Conservation (phyloP, 805 yeast species). For the Lipomyces mesembrius region DNA sequence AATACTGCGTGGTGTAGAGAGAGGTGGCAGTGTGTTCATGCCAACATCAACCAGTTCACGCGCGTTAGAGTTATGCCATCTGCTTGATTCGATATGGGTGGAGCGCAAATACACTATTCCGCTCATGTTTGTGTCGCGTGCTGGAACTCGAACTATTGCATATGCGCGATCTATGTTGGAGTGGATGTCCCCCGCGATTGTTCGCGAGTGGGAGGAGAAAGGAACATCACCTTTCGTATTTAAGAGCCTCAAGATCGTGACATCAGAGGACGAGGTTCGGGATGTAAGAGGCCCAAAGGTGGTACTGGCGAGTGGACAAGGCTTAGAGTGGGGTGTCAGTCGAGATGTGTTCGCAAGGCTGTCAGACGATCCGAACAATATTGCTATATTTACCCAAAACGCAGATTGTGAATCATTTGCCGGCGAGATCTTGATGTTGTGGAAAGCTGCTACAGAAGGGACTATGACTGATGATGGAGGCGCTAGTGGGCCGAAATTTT, state of each 20-base stretch:
- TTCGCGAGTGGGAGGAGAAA: conserved; percentile 79
- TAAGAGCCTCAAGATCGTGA: conserved; percentile 61
- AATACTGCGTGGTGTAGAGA: conserved; percentile 21
- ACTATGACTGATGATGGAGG: conserved; percentile 9
- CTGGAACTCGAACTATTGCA: conserved; percentile 75
- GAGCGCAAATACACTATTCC: conserved; percentile 56
- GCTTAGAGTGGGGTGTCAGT: conserved; percentile 64
- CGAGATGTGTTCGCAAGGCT: conserved; percentile 50
- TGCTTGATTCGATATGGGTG: conserved; percentile 69
- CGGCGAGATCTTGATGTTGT: conserved; percentile 50
- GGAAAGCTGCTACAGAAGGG: conserved; percentile 21
- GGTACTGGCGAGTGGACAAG: conserved; percentile 74
- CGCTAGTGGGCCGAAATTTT: conserved; percentile 8
- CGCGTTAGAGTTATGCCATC: conserved; percentile 74
- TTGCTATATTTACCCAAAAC: conserved; percentile 74
- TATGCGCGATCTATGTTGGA: conserved; percentile 90
- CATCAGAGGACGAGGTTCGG: conserved; percentile 55
- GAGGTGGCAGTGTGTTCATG: conserved; percentile 77
- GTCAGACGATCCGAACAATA: conserved; percentile 62
- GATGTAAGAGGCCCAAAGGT: conserved; percentile 54
- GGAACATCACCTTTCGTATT: conserved; percentile 81
- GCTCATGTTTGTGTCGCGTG: conserved; percentile 72
- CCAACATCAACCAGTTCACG: conserved; percentile 85
- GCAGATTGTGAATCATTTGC: conserved; percentile 56
- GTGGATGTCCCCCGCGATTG: conserved; percentile 92